Evolutionary conservation across 2,329 filamentous ascomycete species (phyloP), one percentile per base, ranked within the genome.

Genomic region (Aphanocladium album): DNA sequence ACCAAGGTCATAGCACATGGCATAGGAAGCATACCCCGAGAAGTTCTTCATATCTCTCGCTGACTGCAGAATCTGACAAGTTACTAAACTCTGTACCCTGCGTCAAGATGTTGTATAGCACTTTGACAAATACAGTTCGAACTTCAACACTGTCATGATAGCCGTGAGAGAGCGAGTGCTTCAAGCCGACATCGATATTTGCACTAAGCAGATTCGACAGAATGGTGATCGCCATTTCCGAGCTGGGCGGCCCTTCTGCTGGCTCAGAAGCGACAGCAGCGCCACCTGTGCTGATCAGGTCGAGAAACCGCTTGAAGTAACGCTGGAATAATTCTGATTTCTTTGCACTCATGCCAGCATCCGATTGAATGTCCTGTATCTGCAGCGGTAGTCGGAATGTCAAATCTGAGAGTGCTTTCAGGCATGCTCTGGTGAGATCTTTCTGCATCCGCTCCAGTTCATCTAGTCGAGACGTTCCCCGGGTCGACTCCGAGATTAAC

Each of bases 41-140:
- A 21, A 89, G 73, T 65, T 87, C 83, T 63, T 88, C 83, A 63
- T 89, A 89, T 68, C 87, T 88, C 68, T 89, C 85, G 65, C 81
- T 87, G 16, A 89, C 84, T 17, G 85, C 85, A 14, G 83, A 81
- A 70, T 89, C 86, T 1, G 86, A 87, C 33, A 89, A 71, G 60
- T 86, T 87, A 67, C 82, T 88, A 68, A 89, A 89, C 68, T 89
- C 87, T 1, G 86, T 88, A 39, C 87, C 87, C 68, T 89, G 87
- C n/a, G 87, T 80, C 17, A 89, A 72, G 57, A 89, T 89, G 68
- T 89, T 89, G 69, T 85, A 88, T 6, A 89, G 77, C 17, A 89
- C 87, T 64, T 85, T 87, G 62, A 89, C 82, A 68, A 89, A 89
- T 2, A 87, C 87, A 5, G 85, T 88, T 57, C 87, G 80, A 61